A percentile compares a stretch with the other conserved stretches of the same genome.
Evolutionary conservation across 1,284 basidiomycete species (phyloP).

Genomic region (Leccinum griseonigrum): DNA sequence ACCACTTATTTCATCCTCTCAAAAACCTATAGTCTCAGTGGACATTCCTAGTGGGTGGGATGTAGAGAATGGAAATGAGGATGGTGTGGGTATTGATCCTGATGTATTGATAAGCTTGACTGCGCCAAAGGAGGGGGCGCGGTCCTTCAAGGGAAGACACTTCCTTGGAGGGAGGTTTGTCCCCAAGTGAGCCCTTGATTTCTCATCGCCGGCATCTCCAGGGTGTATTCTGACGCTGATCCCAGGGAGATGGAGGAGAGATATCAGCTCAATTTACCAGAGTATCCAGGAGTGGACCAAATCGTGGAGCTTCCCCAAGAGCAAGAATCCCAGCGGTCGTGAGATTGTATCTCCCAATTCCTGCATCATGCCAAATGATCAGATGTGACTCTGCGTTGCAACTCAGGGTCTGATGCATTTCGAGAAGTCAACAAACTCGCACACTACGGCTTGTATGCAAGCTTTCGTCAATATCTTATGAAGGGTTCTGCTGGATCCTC

Average conservation of each 20-base stretch:
- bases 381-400: neutral
- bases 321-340: constrained; percentile 11
- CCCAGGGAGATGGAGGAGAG: constrained; percentile 68
- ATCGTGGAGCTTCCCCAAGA: constrained; percentile 65
- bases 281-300: constrained; percentile 75
- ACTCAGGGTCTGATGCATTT: neutral
- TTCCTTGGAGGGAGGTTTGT: constrained; percentile 84
- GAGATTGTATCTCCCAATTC: neutral
- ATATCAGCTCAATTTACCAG: constrained; percentile 73
- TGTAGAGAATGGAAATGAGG: constrained; percentile 74
- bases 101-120: constrained; percentile 89
- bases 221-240: constrained; percentile 2
- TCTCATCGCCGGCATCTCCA: neutral
- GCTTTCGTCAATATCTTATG: neutral
- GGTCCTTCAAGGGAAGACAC: constrained; percentile 76
- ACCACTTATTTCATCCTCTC: constrained; percentile 60
- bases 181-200: constrained; percentile 59
- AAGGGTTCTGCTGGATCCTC: neutral
- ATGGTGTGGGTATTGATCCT: constrained; percentile 61
- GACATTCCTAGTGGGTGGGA: constrained; percentile 98
- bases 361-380: neutral
- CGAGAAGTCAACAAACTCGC: neutral
- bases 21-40: constrained; percentile 82
- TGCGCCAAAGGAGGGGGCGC: constrained; percentile 89
- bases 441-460: neutral